Evolutionary conservation across 75 land plant genomes (phyloP), one percentile per base, ranked within the genome.

Genomic region (Isoetes taiwanensis): DNA sequence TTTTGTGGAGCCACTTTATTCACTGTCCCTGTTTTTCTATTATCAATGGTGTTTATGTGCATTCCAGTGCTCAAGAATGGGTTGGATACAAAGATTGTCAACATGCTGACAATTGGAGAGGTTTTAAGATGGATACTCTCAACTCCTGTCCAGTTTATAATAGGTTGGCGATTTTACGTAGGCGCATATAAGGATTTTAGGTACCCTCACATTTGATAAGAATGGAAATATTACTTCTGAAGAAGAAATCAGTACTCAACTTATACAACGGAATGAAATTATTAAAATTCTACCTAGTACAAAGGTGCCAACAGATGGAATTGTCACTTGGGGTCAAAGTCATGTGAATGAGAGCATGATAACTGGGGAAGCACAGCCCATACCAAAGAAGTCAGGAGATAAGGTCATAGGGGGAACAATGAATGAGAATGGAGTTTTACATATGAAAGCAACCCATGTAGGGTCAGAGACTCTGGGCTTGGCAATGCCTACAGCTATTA

Each of bases 401-500:
- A 84, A 71, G 71, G 97, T 90, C 11, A 90, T 83, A 33, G 93
- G 93, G 28, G 97, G 97, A 19, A 86, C 97, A 0, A 64, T 90
- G 72, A 90, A 90, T 68, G 80, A 78, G 50, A 80, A 79, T 58
- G 97, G 97, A 8, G 66, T 69, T 28, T 59, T 90, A n/a, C 80
- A 68, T 39, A 65, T 86, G 9, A 70, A 70, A 58, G 97, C 79
- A 0, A 90, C 93, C 11, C 74, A 74, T 59, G 97, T 90, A 38
- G 97, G 97, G n/a, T 83, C 93, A 21, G 97, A 90, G 61, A 80
- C 82, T 58, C 64, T 91, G 1, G 97, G 97, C 31, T 72, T 91
- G n/a, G 97, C 97, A 30, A 91, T 94, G 11, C 97, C 97, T 10
- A 91, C 97, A 5, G 97, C 97, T 24, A 88, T 91, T 20, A 91